These are phyloP conservation scores for Dioscorea cayenensis DNA, from an alignment of 116 monocot species.

Conservation along the genomic window DNA sequence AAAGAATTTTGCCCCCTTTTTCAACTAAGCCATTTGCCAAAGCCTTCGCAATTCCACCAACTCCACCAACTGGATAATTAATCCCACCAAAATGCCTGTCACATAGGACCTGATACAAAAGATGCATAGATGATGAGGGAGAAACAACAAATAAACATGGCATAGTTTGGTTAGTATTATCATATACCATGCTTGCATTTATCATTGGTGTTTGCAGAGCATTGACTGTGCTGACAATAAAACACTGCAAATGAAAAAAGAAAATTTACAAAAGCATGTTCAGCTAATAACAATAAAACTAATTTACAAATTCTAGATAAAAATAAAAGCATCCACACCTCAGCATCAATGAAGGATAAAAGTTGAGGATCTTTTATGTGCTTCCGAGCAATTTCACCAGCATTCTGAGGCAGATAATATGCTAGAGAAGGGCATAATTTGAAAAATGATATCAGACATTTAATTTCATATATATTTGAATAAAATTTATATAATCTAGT, in stretches of 20 bases:
- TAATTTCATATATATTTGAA: not conserved
- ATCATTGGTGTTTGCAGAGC: constrained; percentile 98
- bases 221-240: constrained; percentile 96
- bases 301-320: not conserved
- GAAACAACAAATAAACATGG: constrained; percentile 3
- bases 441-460: not conserved
- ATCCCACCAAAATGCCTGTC: constrained; percentile 98
- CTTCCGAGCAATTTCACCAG: constrained; percentile 83
- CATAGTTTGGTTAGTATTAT: not conserved
- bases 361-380: constrained; percentile 77
- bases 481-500: not conserved
- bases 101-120: constrained; percentile 65
- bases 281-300: not conserved
- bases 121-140: not conserved
- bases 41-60: constrained; percentile 86
- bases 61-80: constrained; percentile 95
- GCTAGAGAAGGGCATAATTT: constrained; percentile 37
- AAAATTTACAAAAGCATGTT: not conserved
- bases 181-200: constrained; percentile 92
- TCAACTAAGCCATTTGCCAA: constrained; percentile 81
- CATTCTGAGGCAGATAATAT: constrained; percentile 94
- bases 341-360: constrained; percentile 95
- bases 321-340: constrained; percentile 47
- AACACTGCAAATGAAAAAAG: constrained; percentile 53
- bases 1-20: constrained; percentile 73